These are phyloP conservation scores for Fusarium sp. DNA, from an alignment of 2,329 filamentous ascomycete species.

Conservation along the genomic window DNA sequence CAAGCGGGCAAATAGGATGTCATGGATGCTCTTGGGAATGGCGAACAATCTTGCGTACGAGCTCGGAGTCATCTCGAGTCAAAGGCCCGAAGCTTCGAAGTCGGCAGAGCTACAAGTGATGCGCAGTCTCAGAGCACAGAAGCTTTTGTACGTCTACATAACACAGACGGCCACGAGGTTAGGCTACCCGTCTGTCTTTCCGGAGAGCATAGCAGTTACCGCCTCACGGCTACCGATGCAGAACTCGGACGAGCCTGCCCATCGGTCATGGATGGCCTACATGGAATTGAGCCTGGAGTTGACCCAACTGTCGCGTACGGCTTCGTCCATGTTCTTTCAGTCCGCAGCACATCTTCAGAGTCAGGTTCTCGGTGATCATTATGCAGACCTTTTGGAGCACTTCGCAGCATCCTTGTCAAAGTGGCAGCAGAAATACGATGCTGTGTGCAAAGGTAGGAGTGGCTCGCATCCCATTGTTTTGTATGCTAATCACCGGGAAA, in stretches of 20 bases:
- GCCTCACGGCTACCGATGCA: background rate
- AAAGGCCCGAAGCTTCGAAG: background rate
- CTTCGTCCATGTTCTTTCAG: slow-evolving; percentile 41
- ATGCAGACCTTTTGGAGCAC: slow-evolving; percentile 33
- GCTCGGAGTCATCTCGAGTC: slow-evolving; percentile 31
- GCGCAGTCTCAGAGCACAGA: slow-evolving; percentile 22
- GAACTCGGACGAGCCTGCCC: background rate
- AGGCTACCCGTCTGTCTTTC: slow-evolving; percentile 20
- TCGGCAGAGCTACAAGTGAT: background rate
- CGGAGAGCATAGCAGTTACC: slow-evolving; percentile 15
- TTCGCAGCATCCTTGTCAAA: slow-evolving; percentile 24
- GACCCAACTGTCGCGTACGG: slow-evolving; percentile 30
- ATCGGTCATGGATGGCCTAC: slow-evolving; percentile 19
- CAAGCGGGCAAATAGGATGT: slow-evolving; percentile 43
- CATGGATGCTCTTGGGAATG: slow-evolving; percentile 44
- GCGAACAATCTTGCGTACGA: slow-evolving; percentile 38
- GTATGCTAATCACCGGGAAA: background rate
- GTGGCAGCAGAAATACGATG: slow-evolving; percentile 29
- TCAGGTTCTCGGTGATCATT: slow-evolving; percentile 34
- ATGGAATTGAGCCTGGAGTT: slow-evolving; percentile 36
- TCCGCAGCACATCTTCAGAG: slow-evolving; percentile 29
- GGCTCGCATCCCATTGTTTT: background rate
- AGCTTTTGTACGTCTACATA: slow-evolving; percentile 36
- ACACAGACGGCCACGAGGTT: slow-evolving; percentile 31
- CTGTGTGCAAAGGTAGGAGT: background rate